Percentiles rank a stretch among this genome's conserved stretches.
These are phyloP conservation scores for Colletotrichum tanaceti DNA, from an alignment of 2,329 filamentous ascomycete genomes.

Conservation along the genomic window DNA sequence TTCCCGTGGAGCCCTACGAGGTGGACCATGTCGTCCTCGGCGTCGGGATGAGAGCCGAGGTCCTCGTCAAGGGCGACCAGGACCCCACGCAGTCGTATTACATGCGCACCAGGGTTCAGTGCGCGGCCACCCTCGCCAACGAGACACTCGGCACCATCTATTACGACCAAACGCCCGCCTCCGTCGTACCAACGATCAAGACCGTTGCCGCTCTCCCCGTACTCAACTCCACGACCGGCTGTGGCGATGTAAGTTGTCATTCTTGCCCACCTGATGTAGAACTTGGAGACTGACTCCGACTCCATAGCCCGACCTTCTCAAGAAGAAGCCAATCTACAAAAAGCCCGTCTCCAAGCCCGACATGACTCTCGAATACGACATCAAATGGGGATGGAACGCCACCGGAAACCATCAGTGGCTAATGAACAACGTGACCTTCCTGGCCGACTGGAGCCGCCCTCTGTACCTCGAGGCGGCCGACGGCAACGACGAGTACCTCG, in stretches of 20 bases:
- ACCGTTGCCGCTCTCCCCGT: neutral
- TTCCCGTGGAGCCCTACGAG: conserved; percentile 35
- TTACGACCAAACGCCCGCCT: conserved; percentile 14
- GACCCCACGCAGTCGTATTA: conserved; percentile 20
- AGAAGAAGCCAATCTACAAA: conserved; percentile 31
- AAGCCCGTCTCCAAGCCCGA: conserved; percentile 25
- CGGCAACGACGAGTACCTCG: conserved; percentile 19
- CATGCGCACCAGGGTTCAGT: conserved; percentile 28
- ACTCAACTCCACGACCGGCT: neutral
- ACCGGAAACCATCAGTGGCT: conserved; percentile 27
- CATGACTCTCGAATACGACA: conserved; percentile 16
- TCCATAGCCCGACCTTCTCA: conserved; percentile 8
- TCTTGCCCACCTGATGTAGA: too few species aligned
- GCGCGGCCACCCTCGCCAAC: conserved; percentile 15
- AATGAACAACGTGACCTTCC: conserved; percentile 34
- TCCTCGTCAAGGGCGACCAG: conserved; percentile 29
- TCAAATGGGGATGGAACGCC: conserved; percentile 21
- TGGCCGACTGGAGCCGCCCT: conserved; percentile 34
- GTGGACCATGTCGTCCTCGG: conserved; percentile 27
- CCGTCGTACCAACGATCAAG: neutral
- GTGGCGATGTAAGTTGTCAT: conserved; percentile 25
- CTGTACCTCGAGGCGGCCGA: conserved; percentile 27
- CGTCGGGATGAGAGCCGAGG: conserved; percentile 29
- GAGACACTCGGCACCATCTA: conserved; percentile 17
- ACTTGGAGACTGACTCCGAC: neutral